Evolutionary conservation across 495 filamentous ascomycete species (phyloP).

Genomic region (Hypoxylon lienhwacheense): DNA sequence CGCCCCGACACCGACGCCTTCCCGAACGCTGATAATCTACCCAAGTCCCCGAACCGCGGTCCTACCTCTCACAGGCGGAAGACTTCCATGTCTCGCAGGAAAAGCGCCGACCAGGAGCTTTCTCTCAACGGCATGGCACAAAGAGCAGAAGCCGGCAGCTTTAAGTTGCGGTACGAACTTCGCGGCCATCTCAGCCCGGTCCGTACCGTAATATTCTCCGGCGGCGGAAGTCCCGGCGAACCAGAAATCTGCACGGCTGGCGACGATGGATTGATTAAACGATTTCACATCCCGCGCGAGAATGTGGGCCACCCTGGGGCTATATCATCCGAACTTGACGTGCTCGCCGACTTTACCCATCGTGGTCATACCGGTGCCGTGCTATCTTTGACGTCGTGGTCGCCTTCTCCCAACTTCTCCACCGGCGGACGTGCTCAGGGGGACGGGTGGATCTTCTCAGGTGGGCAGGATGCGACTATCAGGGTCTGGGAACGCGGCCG

Average conservation of each 20-base stretch:
- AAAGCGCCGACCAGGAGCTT: conserved; percentile 59
- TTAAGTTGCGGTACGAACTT: conserved; percentile 91
- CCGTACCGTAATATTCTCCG: conserved; percentile 91
- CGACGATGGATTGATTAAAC: conserved; percentile 92
- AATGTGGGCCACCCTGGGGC: conserved; percentile 55
- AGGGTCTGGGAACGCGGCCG: conserved; percentile 92
- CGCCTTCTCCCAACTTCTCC: conserved; percentile 78
- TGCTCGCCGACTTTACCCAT: conserved; percentile 90
- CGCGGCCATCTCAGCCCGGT: conserved; percentile 93
- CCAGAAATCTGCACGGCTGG: conserved; percentile 96
- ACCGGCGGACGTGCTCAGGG: conserved; percentile 82
- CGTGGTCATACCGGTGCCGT: conserved; percentile 90
- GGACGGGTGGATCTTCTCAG: conserved; percentile 97
- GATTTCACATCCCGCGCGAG: conserved; percentile 90
- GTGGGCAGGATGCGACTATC: conserved; percentile 90
- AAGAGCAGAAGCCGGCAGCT: conserved; percentile 66
- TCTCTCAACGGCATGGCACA: conserved; percentile 49
- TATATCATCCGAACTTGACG: conserved; percentile 78
- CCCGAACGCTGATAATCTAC: conserved; percentile 75
- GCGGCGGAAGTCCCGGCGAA: conserved; percentile 89
- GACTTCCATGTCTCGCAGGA: conserved; percentile 64
- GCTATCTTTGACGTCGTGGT: conserved; percentile 82
- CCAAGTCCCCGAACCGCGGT: conserved; percentile 77
- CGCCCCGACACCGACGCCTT: conserved; percentile 83
- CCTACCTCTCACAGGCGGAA: conserved; percentile 76